Percentiles rank a stretch among this genome's conserved stretches.
These are phyloP conservation scores for Pezicula neosporulosa DNA, from an alignment of 2,329 filamentous ascomycete species.

Conservation along the genomic window DNA sequence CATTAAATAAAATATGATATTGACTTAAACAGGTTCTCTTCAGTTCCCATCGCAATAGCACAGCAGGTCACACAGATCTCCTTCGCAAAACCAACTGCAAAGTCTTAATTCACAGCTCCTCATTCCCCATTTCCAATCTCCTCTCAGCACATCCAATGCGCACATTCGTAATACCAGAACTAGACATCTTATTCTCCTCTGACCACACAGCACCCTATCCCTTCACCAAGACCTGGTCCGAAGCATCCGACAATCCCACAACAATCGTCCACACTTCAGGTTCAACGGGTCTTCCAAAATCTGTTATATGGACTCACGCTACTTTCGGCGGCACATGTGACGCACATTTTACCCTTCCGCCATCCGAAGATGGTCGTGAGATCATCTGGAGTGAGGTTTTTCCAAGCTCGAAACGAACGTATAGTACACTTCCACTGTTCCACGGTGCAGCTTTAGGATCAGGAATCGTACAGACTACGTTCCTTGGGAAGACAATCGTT, in stretches of 20 bases:
- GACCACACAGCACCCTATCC: background rate
- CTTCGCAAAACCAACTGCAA: background rate
- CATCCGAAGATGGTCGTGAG: background rate
- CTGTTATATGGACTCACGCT: slow-evolving; percentile 32
- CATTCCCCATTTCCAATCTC: background rate
- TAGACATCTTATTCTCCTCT: background rate
- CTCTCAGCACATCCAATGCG: background rate
- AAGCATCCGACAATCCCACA: slow-evolving; percentile 32
- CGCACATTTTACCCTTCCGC: slow-evolving; percentile 4
- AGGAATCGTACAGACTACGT: too few relatives aligned
- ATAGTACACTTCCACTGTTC: too few relatives aligned
- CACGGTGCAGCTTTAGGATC: too few relatives aligned
- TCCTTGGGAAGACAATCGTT: too few relatives aligned
- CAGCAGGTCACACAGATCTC: background rate
- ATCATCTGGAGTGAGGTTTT: background rate
- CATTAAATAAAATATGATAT: too few relatives aligned
- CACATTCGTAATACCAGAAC: background rate
- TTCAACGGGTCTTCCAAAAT: slow-evolving; percentile 38
- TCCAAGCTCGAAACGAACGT: background rate
- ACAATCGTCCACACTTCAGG: slow-evolving; percentile 39
- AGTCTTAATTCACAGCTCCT: background rate
- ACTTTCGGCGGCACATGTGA: slow-evolving; percentile 32
- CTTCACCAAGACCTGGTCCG: slow-evolving; percentile 29
- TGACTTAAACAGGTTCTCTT: background rate
- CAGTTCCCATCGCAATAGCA: background rate